Evolutionary conservation across 2,329 filamentous ascomycete species (phyloP).

Genomic region (Xylaria sp.): DNA sequence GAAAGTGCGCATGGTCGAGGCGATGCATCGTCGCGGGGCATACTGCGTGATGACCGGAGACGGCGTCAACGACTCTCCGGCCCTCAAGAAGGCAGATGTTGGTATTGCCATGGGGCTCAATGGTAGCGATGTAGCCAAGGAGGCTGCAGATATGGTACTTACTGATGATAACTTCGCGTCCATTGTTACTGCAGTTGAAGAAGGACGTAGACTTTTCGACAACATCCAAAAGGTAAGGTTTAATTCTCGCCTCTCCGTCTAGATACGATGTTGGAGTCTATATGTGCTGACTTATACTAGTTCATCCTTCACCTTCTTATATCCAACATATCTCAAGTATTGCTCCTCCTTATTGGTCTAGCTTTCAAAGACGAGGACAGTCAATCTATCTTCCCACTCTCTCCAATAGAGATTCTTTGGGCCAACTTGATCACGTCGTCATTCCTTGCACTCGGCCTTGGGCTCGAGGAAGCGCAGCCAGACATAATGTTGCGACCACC

Average conservation of each 20-base stretch:
- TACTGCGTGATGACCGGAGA: conserved; percentile 82
- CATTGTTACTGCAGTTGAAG: conserved; percentile 77
- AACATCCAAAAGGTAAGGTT: conserved; percentile 76
- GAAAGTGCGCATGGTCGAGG: conserved; percentile 80
- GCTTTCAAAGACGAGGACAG: conserved; percentile 71
- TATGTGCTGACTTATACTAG: conserved; percentile 47
- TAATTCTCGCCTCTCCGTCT: not conserved
- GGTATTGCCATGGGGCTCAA: conserved; percentile 80
- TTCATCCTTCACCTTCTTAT: conserved; percentile 74
- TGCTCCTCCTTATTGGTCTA: conserved; percentile 74
- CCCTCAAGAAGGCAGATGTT: conserved; percentile 77
- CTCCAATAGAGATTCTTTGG: conserved; percentile 80
- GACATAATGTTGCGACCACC: conserved; percentile 76
- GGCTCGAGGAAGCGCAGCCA: conserved; percentile 74
- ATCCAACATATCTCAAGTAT: conserved; percentile 76
- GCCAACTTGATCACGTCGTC: conserved; percentile 80
- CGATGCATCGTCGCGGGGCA: conserved; percentile 73
- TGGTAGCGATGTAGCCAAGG: conserved; percentile 79
- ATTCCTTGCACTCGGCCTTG: conserved; percentile 76
- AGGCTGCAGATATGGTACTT: conserved; percentile 88
- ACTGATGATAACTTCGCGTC: conserved; percentile 91
- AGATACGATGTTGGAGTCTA: not conserved
- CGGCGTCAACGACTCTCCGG: conserved; percentile 79
- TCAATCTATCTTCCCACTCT: conserved; percentile 75
- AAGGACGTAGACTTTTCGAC: conserved; percentile 76